A percentile compares a stretch with the other conserved stretches of the same genome.
Conservation (phyloP, 805 yeast species). For the Yarrowia hollandica region DNA sequence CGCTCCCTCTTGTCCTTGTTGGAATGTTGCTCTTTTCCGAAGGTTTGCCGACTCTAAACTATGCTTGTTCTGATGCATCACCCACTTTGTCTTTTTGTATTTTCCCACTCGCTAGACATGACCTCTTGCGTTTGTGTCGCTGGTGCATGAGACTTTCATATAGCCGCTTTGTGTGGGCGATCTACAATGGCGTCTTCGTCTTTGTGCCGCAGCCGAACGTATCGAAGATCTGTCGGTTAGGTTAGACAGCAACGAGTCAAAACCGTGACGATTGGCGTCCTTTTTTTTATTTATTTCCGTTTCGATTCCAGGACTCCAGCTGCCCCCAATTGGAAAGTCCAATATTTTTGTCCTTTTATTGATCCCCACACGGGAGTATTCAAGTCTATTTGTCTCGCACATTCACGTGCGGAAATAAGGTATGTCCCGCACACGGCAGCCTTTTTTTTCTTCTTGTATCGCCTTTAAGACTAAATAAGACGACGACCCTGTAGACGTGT, state of each 20-base stretch:
- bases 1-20: neutral
- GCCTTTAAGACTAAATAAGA: conserved; percentile 18
- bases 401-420: conserved; percentile 21
- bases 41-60: neutral
- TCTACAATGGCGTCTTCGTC: conserved; percentile 24
- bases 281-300: neutral
- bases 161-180: conserved; percentile 26
- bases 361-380: too few species aligned
- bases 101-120: conserved; percentile 21
- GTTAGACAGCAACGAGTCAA: conserved; percentile 19
- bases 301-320: too few species aligned
- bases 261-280: neutral
- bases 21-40: conserved; percentile 19
- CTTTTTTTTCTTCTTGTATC: conserved; percentile 15
- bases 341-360: too few species aligned
- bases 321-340: too few species aligned
- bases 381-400: too few species aligned
- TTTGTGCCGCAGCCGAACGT: conserved; percentile 26
- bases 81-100: neutral
- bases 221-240: conserved; percentile 20
- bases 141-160: conserved; percentile 22
- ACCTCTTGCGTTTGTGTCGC: conserved; percentile 10
- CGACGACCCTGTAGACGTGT: conserved; percentile 25
- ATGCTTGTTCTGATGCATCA: neutral
- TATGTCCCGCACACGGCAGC: conserved; percentile 13